These are phyloP conservation scores for Melanomma pulvis-pyrius DNA, from an alignment of 495 filamentous ascomycete species.

Conservation along the genomic window DNA sequence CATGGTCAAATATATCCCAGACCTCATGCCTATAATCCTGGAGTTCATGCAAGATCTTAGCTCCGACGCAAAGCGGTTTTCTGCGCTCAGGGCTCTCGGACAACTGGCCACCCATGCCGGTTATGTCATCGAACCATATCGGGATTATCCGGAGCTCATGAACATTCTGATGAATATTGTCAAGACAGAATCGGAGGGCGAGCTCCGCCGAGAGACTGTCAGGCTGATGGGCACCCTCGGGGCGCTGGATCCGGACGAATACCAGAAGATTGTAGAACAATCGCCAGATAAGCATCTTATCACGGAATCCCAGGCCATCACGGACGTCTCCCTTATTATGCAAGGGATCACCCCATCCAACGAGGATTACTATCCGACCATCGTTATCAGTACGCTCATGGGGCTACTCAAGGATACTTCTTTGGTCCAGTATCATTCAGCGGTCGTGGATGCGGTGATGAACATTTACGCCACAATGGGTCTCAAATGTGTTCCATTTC, in stretches of 20 bases:
- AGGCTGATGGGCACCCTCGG: slow-evolving; percentile 96
- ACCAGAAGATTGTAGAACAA: slow-evolving; percentile 64
- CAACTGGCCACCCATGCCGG: slow-evolving; percentile 92
- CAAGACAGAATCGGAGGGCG: slow-evolving; percentile 80
- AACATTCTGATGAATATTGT: slow-evolving; percentile 92
- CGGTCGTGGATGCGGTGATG: slow-evolving; percentile 98
- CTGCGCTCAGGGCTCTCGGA: slow-evolving; percentile 86
- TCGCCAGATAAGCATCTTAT: slow-evolving; percentile 64
- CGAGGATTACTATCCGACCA: slow-evolving; percentile 97
- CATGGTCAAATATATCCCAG: slow-evolving; percentile 83
- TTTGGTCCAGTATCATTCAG: slow-evolving; percentile 83
- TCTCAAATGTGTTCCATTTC: slow-evolving; percentile 90
- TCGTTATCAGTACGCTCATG: slow-evolving; percentile 93
- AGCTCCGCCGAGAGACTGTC: slow-evolving; percentile 88
- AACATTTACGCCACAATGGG: slow-evolving; percentile 96
- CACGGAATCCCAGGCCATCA: slow-evolving; percentile 68
- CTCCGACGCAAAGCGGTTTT: slow-evolving; percentile 83
- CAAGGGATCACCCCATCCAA: slow-evolving; percentile 92
- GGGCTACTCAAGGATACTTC: slow-evolving; percentile 89
- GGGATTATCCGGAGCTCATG: slow-evolving; percentile 90
- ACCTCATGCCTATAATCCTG: slow-evolving; percentile 93
- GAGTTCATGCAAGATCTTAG: slow-evolving; percentile 90
- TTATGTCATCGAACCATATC: slow-evolving; percentile 96
- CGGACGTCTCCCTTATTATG: slow-evolving; percentile 98
- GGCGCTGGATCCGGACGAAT: slow-evolving; percentile 92